Conservation (phyloP, 352 stramenopile genomes). For the Lagenidium giganteum region DNA sequence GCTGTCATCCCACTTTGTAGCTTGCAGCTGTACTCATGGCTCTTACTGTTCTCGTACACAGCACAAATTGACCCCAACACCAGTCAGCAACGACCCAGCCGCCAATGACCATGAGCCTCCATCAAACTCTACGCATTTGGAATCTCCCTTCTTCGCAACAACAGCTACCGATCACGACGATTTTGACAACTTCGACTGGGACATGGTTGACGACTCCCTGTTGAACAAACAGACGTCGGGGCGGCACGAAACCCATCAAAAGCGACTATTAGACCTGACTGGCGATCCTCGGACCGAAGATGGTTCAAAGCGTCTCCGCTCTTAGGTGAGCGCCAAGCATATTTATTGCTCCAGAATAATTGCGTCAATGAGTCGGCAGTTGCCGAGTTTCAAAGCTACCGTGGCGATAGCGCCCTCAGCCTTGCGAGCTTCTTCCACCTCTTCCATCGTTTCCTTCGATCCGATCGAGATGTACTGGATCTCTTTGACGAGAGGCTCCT, state of each 20-base stretch:
- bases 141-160: conserved; percentile 47
- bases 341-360: conserved; percentile 84
- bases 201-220: too few relatives aligned
- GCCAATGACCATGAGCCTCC: background rate
- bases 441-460: conserved; percentile 90
- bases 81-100: background rate
- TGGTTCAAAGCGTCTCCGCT: too few relatives aligned
- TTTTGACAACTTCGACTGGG: too few relatives aligned
- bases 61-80: conserved; percentile 44
- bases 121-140: too few relatives aligned
- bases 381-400: conserved; percentile 90
- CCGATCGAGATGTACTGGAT: conserved; percentile 95
- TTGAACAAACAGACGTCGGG: too few relatives aligned
- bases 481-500: conserved; percentile 85
- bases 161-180: too few relatives aligned
- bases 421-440: conserved; percentile 69
- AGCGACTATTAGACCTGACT: too few relatives aligned
- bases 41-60: conserved; percentile 9
- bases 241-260: too few relatives aligned
- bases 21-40: too few relatives aligned
- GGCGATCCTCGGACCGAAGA: too few relatives aligned
- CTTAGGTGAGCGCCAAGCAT: too few relatives aligned
- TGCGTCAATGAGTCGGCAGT: conserved; percentile 97
- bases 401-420: conserved; percentile 84
- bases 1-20: too few relatives aligned